Percentiles rank a stretch among this genome's conserved stretches.
Evolutionary conservation across 1,284 basidiomycete genomes (phyloP).

Genomic region (Ceratobasidium sp.): DNA sequence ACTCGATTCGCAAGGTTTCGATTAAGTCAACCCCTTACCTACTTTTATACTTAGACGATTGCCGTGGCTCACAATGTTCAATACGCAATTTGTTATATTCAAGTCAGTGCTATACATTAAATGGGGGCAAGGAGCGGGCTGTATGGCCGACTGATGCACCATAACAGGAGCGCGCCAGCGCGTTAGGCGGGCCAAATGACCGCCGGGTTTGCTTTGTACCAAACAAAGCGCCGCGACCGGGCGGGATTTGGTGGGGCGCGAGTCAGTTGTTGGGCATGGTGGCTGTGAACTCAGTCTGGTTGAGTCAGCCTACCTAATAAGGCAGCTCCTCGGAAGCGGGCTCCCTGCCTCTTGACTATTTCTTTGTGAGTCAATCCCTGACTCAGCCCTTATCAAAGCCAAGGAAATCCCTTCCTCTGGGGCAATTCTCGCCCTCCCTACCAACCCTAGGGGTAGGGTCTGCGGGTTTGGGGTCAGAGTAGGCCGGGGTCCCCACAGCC

Average conservation of each 20-base stretch:
- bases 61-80: neutral
- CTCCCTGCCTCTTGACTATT: neutral
- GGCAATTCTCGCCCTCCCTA: constrained; percentile 15
- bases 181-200: neutral
- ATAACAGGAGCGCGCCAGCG: neutral
- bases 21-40: neutral
- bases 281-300: neutral
- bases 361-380: constrained; percentile 1
- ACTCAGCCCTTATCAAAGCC: constrained; percentile 1
- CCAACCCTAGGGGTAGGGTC: too few relatives aligned
- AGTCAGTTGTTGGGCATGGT: neutral
- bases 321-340: neutral
- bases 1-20: too few relatives aligned
- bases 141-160: neutral
- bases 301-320: constrained; percentile 9
- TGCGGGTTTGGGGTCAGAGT: too few relatives aligned
- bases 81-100: neutral
- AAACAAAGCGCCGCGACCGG: neutral
- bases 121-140: neutral
- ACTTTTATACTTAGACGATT: neutral
- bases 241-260: neutral
- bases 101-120: neutral
- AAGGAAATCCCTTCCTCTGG: neutral
- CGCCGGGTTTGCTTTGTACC: neutral
- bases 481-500: too few relatives aligned